These are phyloP conservation scores for Carpinus viminea DNA, from an alignment of 306 rosid genomes.

Conservation along the genomic window DNA sequence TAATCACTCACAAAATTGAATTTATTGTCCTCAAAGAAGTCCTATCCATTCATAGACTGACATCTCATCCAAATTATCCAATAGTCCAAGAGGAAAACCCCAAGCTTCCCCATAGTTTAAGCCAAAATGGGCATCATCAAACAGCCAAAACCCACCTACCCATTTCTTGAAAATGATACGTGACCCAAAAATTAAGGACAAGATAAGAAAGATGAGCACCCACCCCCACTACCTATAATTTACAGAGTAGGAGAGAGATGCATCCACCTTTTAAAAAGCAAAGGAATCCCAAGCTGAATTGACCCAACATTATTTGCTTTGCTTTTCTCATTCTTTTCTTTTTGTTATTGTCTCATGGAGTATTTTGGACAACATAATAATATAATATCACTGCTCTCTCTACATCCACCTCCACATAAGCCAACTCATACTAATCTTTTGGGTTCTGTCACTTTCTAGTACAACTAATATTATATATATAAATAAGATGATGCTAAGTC, in stretches of 20 bases:
- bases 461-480: neutral
- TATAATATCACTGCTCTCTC: constrained; percentile 37
- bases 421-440: constrained; percentile 9
- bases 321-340: constrained; percentile 6
- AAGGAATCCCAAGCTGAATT: constrained; percentile 33
- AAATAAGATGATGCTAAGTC: neutral
- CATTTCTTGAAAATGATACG: constrained; percentile 16
- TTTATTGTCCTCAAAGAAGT: neutral
- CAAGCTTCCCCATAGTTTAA: constrained; percentile 7
- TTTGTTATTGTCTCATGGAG: neutral
- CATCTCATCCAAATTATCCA: neutral
- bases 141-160: constrained; percentile 29
- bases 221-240: constrained; percentile 16
- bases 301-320: constrained; percentile 17
- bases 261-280: constrained; percentile 17
- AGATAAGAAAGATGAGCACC: constrained; percentile 37
- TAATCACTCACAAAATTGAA: neutral
- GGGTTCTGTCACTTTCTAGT: constrained; percentile 16
- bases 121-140: constrained; percentile 18
- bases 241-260: constrained; percentile 1
- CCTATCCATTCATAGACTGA: neutral
- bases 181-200: constrained; percentile 21
- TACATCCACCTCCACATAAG: constrained; percentile 41
- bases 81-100: neutral
- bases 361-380: no score